Conservation (phyloP, 805 yeast genomes). For the Monosporozyma servazzii region DNA sequence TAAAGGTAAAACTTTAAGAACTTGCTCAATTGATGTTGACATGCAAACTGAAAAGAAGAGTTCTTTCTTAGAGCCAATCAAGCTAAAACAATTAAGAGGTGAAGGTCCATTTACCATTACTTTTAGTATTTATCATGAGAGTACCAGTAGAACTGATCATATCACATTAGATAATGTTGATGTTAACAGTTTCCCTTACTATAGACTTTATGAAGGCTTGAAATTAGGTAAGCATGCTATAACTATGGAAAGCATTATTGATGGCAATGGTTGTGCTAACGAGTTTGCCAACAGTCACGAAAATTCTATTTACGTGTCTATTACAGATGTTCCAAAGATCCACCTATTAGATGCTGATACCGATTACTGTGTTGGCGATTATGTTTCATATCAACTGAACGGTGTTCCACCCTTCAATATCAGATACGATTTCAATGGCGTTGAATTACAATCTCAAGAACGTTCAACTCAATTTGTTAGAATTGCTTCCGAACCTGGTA, state of each 20-base stretch:
- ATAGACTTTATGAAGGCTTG: constrained; percentile 41
- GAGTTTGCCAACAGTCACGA: constrained; percentile 30
- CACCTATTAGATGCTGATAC: constrained; percentile 32
- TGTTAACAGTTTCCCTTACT: constrained; percentile 30
- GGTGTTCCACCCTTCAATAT: constrained; percentile 79
- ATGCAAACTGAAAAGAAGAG: constrained; percentile 7
- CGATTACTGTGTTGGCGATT: constrained; percentile 88
- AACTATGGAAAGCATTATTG: constrained; percentile 48
- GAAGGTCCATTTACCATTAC: constrained; percentile 51
- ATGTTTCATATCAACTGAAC: constrained; percentile 60
- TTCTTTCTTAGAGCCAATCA: constrained; percentile 40
- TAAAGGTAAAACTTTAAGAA: constrained; percentile 40
- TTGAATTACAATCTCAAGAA: constrained; percentile 47
- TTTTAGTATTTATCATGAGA: constrained; percentile 51
- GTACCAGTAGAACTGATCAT: constrained; percentile 43
- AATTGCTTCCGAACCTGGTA: constrained; percentile 78
- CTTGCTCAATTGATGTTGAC: constrained; percentile 37
- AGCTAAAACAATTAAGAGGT: constrained; percentile 45
- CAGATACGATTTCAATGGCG: constrained; percentile 62
- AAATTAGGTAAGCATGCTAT: constrained; percentile 65
- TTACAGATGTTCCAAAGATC: constrained; percentile 73
- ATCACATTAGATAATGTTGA: constrained; percentile 38
- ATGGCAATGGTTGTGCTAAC: constrained; percentile 60
- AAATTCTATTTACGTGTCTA: constrained; percentile 43
- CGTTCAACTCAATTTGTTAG: constrained; percentile 46